Conservation (phyloP, 768 basidiomycete species). For the Lactarius indigo region DNA sequence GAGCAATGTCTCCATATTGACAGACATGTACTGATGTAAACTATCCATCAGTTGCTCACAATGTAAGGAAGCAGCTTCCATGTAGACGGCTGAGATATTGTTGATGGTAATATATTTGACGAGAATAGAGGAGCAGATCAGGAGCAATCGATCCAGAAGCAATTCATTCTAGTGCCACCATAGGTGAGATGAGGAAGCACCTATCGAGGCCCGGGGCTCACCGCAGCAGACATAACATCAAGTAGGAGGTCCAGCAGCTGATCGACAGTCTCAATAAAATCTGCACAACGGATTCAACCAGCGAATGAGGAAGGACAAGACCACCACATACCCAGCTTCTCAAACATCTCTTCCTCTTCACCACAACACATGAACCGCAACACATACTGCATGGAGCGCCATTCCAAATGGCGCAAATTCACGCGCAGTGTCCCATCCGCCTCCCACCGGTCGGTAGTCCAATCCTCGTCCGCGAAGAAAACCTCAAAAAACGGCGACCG, state of each 20-base stretch:
- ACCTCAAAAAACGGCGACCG: constrained; percentile 80
- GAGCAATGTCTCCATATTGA: constrained; percentile 84
- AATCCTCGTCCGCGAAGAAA: constrained; percentile 79
- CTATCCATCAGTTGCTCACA: constrained; percentile 63
- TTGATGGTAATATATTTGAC: constrained; percentile 60
- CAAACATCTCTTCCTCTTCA: constrained; percentile 61
- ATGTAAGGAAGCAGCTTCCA: constrained; percentile 78
- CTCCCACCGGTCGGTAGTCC: constrained; percentile 64
- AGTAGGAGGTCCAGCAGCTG: constrained; percentile 84
- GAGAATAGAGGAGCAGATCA: constrained; percentile 77
- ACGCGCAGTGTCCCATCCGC: constrained; percentile 54
- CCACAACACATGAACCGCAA: constrained; percentile 77
- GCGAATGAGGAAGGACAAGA: neutral
- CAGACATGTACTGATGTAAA: constrained; percentile 74
- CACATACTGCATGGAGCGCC: constrained; percentile 73
- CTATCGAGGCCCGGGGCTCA: constrained; percentile 37
- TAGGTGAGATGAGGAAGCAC: neutral
- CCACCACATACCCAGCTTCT: constrained; percentile 53
- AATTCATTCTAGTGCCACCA: constrained; percentile 65
- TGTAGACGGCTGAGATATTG: constrained; percentile 77
- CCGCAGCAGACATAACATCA: constrained; percentile 79
- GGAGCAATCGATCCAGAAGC: constrained; percentile 77
- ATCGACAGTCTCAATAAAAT: constrained; percentile 62
- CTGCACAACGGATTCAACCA: constrained; percentile 34
- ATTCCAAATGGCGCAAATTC: constrained; percentile 66